Conservation (phyloP, 257 asterid species). For the Nicotiana noctiflora region DNA sequence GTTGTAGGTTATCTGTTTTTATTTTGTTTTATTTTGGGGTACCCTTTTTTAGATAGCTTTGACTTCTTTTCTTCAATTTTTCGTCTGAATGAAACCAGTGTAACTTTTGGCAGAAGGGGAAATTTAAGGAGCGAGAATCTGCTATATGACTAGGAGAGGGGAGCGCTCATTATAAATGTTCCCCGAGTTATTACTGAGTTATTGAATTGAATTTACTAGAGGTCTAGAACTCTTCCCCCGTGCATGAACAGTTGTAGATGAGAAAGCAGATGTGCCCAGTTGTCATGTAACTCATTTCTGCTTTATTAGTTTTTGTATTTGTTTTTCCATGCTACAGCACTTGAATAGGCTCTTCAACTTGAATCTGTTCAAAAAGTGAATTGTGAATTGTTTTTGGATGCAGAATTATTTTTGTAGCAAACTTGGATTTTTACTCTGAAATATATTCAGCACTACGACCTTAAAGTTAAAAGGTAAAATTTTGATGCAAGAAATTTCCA, state of each 20-base stretch:
- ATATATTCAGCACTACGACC: neutral
- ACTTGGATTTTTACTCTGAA: neutral
- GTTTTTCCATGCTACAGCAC: neutral
- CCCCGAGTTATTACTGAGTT: neutral
- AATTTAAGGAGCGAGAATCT: neutral
- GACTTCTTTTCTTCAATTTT: neutral
- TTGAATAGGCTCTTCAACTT: neutral
- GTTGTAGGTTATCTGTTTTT: neutral
- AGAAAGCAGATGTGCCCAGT: neutral
- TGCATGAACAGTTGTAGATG: neutral
- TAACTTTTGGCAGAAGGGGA: neutral
- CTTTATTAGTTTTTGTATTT: neutral
- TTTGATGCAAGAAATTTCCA: neutral
- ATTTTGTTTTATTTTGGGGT: neutral
- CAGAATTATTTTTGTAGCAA: neutral
- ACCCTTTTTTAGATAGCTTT: neutral
- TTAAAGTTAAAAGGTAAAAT: neutral
- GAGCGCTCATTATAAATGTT: neutral
- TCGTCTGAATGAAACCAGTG: neutral
- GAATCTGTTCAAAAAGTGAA: neutral
- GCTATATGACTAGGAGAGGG: neutral
- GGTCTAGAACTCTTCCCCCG: neutral
- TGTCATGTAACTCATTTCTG: neutral
- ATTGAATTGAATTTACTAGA: neutral
- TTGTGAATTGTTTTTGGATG: neutral